Conservation (phyloP, 352 stramenopile species). For the Phytopythium mirpurense region DNA sequence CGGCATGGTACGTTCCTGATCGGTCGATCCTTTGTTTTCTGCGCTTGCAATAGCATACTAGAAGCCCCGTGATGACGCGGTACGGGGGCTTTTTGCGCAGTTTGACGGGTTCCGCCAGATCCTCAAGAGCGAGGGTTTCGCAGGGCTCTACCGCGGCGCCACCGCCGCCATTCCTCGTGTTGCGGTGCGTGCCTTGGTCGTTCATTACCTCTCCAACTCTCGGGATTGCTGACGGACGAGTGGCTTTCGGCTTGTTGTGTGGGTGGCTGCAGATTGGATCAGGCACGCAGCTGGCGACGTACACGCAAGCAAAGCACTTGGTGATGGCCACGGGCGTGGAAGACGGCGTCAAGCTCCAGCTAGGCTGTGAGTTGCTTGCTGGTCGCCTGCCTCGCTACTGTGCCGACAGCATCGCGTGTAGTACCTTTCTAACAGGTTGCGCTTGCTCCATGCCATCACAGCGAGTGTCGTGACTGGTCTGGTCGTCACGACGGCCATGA, state of each 20-base stretch:
- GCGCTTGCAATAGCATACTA: too few relatives aligned
- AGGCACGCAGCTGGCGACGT: conserved; percentile 77
- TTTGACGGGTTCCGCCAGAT: conserved; percentile 80
- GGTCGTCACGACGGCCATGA: conserved; percentile 82
- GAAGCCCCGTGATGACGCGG: not conserved
- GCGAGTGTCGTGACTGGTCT: conserved; percentile 78
- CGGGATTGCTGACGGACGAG: not conserved
- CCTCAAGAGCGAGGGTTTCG: conserved; percentile 58
- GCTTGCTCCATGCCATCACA: conserved; percentile 10
- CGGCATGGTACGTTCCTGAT: conserved; percentile 50
- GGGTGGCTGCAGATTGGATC: conserved; percentile 56
- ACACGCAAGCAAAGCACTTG: conserved; percentile 79
- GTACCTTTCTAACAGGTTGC: not conserved
- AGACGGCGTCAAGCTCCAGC: conserved; percentile 69
- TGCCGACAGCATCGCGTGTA: not conserved
- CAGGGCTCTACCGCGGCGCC: conserved; percentile 68
- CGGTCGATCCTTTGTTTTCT: not conserved
- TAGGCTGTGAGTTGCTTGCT: conserved; percentile 49
- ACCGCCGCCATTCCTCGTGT: conserved; percentile 73
- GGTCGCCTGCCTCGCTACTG: too few relatives aligned
- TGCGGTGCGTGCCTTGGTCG: conserved; percentile 31
- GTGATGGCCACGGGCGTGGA: conserved; percentile 70
- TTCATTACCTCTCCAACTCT: too few relatives aligned
- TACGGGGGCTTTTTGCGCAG: conserved; percentile 20
- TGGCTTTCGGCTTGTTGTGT: not conserved